Percentiles rank a stretch among this genome's conserved stretches.
phyloP scores from a whole-genome alignment of 2,329 filamentous ascomycete genomes.

The Botrytis squamosa region DNA sequence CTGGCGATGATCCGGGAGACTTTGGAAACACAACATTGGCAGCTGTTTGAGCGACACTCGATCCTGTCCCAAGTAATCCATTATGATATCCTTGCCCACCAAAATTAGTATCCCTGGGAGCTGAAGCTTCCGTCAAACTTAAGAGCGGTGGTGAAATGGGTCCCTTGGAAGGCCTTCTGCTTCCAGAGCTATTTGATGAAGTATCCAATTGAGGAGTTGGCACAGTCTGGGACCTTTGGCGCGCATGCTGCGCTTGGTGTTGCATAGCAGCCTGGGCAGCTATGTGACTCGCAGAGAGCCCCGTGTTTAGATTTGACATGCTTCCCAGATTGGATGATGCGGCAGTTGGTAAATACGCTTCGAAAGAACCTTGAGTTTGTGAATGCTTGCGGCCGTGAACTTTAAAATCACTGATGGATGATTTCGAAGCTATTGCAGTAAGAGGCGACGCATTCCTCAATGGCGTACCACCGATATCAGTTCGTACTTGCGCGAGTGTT shows the following conservation, averaged over 20 bases:
- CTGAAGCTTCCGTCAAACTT: slow-evolving; percentile 64
- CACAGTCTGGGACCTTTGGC: slow-evolving; percentile 74
- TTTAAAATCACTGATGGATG: slow-evolving; percentile 39
- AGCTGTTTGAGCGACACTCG: slow-evolving; percentile 66
- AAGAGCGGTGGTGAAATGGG: slow-evolving; percentile 62
- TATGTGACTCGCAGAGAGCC: slow-evolving; percentile 68
- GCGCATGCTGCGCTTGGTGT: slow-evolving; percentile 50
- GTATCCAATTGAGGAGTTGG: slow-evolving; percentile 48
- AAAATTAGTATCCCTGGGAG: slow-evolving; percentile 56
- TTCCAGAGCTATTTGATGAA: slow-evolving; percentile 28
- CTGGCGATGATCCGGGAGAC: slow-evolving; percentile 41
- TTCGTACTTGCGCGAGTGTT: slow-evolving; percentile 34
- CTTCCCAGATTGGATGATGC: slow-evolving; percentile 40
- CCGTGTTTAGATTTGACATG: slow-evolving; percentile 40
- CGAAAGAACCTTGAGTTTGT: slow-evolving; percentile 73
- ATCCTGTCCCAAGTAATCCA: slow-evolving; percentile 59
- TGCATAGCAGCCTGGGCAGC: slow-evolving; percentile 76
- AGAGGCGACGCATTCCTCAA: slow-evolving; percentile 44
- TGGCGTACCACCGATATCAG: slow-evolving; percentile 26
- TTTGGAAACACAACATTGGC: slow-evolving; percentile 71
- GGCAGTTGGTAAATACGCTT: slow-evolving; percentile 66
- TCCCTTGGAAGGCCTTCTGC: slow-evolving; percentile 39
- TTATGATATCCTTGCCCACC: slow-evolving; percentile 54
- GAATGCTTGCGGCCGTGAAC: slow-evolving; percentile 65
- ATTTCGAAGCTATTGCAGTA: slow-evolving; percentile 44